Base-by-base conservation (phyloP, 208 protist genomes). In the Borovskyia barvae region DNA sequence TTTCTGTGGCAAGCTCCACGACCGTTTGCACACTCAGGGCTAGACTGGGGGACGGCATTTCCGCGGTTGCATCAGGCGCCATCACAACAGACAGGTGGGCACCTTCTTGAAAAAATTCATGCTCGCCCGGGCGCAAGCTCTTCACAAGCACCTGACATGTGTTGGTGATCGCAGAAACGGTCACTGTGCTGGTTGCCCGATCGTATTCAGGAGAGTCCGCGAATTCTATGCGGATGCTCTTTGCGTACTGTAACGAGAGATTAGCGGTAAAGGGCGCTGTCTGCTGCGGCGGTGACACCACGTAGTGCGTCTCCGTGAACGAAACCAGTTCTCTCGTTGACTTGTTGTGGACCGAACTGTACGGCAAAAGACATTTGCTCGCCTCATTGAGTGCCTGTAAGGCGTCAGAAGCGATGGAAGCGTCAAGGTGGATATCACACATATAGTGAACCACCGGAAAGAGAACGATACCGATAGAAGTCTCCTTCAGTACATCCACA, bases 361-460 rank as follows among this genome's bases (percentile, higher is more conserved):
- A 85, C 26, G 56, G 69, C n/a, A 69, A 54, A 17, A 84, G 32
- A 30, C 46, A 85, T 41, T 67, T 76, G 26, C 72, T 75, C 20
- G 67, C 85, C 41, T 88, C 75, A 46, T 85, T 82, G 8, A 95
- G 65, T 3, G 85, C 68, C 15, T 62, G 73, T n/a, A 90, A 69
- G 32, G 83, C 68, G 48, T 83, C 69, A 1, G 72, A 55, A 7
- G 77, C 82, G 22, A 88, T 66, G 48, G 68, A 64, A 5, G 60
- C 58, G 36, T 91, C 75, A 32, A 90, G 68, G 7, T 82, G 61
- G 52, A 92, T 67, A 45, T 85, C 74, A 25, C 72, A 71, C 28
- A 95, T 72, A 55, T 85, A 83, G 66, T 95, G 89, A 9, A 72
- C 76, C 30, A 91, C 78, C 14, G 89, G 85, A 50, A 87, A 92